Percentiles rank a stretch among this genome's conserved stretches.
Conservation (phyloP, 2,329 filamentous ascomycete species). For the Escovopsis sp. region DNA sequence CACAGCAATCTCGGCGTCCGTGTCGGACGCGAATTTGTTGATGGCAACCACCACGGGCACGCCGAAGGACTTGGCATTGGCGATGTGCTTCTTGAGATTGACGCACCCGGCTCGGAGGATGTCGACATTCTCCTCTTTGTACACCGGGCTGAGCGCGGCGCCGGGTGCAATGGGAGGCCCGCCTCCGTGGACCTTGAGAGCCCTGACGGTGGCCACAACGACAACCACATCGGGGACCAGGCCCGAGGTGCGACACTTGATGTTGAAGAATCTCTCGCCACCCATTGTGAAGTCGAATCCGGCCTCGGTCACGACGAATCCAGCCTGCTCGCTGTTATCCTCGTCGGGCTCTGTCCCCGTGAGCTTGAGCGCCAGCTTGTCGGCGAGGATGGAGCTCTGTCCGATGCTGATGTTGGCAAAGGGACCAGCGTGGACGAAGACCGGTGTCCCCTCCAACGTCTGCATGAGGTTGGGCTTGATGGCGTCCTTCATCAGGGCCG, state of each 20-base stretch:
- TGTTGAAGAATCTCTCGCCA: constrained; percentile 98
- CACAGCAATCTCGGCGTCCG: constrained; percentile 76
- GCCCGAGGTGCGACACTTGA: constrained; percentile 93
- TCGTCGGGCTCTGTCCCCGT: constrained; percentile 88
- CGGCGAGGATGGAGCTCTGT: constrained; percentile 86
- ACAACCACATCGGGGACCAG: constrained; percentile 87
- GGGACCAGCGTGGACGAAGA: constrained; percentile 92
- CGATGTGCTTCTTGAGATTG: constrained; percentile 90
- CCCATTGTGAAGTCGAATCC: constrained; percentile 99
- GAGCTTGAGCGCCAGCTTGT: constrained; percentile 90
- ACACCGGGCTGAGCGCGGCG: constrained; percentile 70
- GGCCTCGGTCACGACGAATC: constrained; percentile 91
- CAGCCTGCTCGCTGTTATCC: constrained; percentile 64
- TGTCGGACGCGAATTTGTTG: constrained; percentile 92
- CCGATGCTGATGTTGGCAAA: constrained; percentile 98
- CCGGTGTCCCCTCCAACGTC: constrained; percentile 88
- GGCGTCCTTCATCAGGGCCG: constrained; percentile 91
- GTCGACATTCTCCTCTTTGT: constrained; percentile 86
- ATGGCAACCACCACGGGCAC: constrained; percentile 92
- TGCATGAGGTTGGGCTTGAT: constrained; percentile 99
- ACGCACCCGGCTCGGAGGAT: constrained; percentile 79
- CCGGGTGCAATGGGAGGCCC: constrained; percentile 88
- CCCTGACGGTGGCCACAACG: constrained; percentile 86
- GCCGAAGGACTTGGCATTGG: constrained; percentile 77
- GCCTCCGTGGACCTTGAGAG: constrained; percentile 91